phyloP scores from a whole-genome alignment of 441 rosid species.

The Eutrema salsugineum region DNA sequence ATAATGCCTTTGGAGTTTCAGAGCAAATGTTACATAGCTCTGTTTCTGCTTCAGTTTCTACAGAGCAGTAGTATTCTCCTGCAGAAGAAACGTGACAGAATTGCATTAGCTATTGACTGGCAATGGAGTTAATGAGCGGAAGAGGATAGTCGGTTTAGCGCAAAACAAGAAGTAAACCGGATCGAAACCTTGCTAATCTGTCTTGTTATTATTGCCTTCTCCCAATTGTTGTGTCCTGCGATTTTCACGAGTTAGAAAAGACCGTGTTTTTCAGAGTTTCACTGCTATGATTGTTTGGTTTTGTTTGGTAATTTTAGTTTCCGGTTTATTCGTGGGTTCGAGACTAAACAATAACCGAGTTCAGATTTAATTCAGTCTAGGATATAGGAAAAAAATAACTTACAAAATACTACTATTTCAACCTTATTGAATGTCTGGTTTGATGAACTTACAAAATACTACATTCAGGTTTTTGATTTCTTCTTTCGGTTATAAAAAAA shows the following conservation, averaged over 20 bases:
- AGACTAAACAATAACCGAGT: too few relatives aligned
- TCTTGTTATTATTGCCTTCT: not conserved
- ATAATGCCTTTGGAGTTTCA: not conserved
- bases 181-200: conserved; percentile 21
- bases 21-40: not conserved
- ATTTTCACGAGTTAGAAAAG: not conserved
- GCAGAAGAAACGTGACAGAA: not conserved
- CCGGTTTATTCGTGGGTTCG: too few relatives aligned
- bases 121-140: not conserved
- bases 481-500: not conserved
- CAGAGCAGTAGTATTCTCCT: not conserved
- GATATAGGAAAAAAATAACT: too few relatives aligned
- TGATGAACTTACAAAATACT: not conserved
- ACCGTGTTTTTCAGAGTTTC: too few relatives aligned
- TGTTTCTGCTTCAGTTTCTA: conserved; percentile 6
- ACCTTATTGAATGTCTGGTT: not conserved
- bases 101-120: not conserved
- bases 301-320: too few relatives aligned
- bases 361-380: too few relatives aligned
- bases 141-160: not conserved
- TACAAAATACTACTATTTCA: too few relatives aligned
- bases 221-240: conserved; percentile 25
- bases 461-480: too few relatives aligned
- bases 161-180: not conserved
- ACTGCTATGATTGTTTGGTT: too few relatives aligned